A percentile compares a stretch with the other conserved stretches of the same genome.
Evolutionary conservation across 1,139 yeast genomes (phyloP).

Genomic region (Zygoascus meyerae): DNA sequence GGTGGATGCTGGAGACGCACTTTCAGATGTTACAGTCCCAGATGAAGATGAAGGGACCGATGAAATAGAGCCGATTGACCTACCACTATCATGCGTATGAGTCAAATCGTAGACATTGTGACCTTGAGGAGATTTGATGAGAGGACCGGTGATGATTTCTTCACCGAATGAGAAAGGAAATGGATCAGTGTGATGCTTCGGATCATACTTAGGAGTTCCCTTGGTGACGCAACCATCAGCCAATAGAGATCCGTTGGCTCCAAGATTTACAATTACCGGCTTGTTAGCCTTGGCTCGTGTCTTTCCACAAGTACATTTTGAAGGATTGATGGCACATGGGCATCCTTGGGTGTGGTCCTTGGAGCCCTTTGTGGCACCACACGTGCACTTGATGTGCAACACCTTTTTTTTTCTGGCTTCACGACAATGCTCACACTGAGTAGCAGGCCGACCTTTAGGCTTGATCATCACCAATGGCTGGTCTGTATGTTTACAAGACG

Average conservation of each 20-base stretch:
- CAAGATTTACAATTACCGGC: conserved; percentile 1
- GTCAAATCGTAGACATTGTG: too few relatives aligned
- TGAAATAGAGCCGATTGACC: not conserved
- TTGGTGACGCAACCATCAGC: too few relatives aligned
- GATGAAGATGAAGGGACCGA: conserved; percentile 3
- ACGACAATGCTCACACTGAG: conserved; percentile 85
- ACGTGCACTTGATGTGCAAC: conserved; percentile 66
- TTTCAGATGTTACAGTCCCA: conserved; percentile 5
- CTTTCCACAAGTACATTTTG: conserved; percentile 56
- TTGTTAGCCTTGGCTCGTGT: conserved; percentile 24
- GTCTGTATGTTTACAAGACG: conserved; percentile 88
- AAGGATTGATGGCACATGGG: conserved; percentile 48
- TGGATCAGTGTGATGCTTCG: too few relatives aligned
- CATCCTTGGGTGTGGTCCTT: conserved; percentile 44
- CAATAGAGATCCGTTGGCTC: not conserved
- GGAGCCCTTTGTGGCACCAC: conserved; percentile 47
- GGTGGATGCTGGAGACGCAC: conserved; percentile 1
- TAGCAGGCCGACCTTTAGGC: conserved; percentile 93
- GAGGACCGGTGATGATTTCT: too few relatives aligned
- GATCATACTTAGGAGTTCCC: too few relatives aligned
- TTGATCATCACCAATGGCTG: conserved; percentile 88
- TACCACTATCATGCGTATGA: too few relatives aligned
- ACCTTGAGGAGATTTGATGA: too few relatives aligned
- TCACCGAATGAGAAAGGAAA: too few relatives aligned
- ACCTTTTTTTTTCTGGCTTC: conserved; percentile 67